Evolutionary conservation across 106 monocot genomes (phyloP).

Genomic region (Acorus calamus): DNA sequence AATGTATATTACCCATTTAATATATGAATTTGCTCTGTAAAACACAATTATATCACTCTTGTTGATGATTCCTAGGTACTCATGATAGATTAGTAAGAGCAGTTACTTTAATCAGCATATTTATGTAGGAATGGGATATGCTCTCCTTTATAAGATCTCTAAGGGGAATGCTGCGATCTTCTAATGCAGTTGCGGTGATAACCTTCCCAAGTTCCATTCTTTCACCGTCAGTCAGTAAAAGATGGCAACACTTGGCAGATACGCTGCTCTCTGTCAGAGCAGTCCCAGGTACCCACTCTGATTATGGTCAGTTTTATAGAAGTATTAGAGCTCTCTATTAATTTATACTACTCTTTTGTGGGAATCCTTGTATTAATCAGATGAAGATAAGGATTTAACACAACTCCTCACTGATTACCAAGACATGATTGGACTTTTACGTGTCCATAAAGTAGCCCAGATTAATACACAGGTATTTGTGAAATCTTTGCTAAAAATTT

Average conservation of each 20-base stretch:
- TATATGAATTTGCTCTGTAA: no score
- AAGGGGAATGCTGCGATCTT: conserved; percentile 70
- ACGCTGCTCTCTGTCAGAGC: conserved; percentile 79
- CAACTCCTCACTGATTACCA: conserved; percentile 93
- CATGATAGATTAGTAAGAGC: no score
- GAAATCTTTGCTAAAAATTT: background rate
- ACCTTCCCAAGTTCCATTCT: conserved; percentile 76
- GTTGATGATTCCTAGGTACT: background rate
- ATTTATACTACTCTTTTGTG: background rate
- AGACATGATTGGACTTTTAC: conserved; percentile 91
- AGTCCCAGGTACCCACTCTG: conserved; percentile 48
- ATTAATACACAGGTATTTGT: conserved; percentile 60
- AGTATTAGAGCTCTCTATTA: background rate
- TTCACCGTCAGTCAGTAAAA: conserved; percentile 52
- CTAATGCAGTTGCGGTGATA: conserved; percentile 81
- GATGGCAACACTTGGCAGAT: conserved; percentile 98
- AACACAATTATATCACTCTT: background rate
- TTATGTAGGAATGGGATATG: conserved; percentile 94
- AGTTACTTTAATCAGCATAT: conserved; percentile 22
- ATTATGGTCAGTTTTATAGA: conserved; percentile 1
- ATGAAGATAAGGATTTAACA: conserved; percentile 87
- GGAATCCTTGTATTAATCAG: conserved; percentile 20
- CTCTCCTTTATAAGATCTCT: conserved; percentile 81
- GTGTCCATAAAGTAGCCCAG: conserved; percentile 91
- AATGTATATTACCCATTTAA: no score